These are phyloP conservation scores for Hypholoma fasciculare DNA, from an alignment of 768 basidiomycete genomes.

Conservation along the genomic window DNA sequence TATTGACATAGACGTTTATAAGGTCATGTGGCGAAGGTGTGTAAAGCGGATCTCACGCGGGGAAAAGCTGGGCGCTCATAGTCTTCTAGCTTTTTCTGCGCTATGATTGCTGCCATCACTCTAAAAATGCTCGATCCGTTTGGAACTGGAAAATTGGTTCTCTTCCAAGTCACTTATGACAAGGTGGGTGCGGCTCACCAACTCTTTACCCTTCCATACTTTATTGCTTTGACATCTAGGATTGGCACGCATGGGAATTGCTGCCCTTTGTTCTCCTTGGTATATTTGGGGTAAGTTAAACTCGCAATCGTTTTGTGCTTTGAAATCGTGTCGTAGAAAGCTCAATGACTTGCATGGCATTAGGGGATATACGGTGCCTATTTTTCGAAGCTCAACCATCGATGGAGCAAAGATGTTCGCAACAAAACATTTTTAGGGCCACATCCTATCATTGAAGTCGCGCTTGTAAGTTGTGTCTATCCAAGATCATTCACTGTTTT, in stretches of 20 bases:
- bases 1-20: conserved; percentile 2
- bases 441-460: conserved; percentile 83
- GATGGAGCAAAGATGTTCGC: conserved; percentile 84
- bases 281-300: conserved; percentile 72
- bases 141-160: conserved; percentile 89
- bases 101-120: conserved; percentile 95
- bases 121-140: conserved; percentile 93
- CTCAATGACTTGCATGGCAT: background rate
- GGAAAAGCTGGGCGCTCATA: conserved; percentile 15
- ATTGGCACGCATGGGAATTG: conserved; percentile 93
- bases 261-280: conserved; percentile 84
- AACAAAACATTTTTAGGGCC: conserved; percentile 76
- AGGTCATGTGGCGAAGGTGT: conserved; percentile 95
- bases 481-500: background rate
- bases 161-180: conserved; percentile 90
- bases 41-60: background rate
- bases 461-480: conserved; percentile 53
- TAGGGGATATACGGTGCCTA: conserved; percentile 93
- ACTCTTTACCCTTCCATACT: background rate
- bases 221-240: conserved; percentile 39
- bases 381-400: conserved; percentile 89
- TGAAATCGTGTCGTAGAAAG: no score
- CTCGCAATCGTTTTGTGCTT: background rate
- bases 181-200: conserved; percentile 44
- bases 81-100: conserved; percentile 86